Percentiles rank a stretch among this genome's conserved stretches.
These are phyloP conservation scores for Paramecium biaurelia DNA, from an alignment of 73 alveolate genomes.

Conservation along the genomic window DNA sequence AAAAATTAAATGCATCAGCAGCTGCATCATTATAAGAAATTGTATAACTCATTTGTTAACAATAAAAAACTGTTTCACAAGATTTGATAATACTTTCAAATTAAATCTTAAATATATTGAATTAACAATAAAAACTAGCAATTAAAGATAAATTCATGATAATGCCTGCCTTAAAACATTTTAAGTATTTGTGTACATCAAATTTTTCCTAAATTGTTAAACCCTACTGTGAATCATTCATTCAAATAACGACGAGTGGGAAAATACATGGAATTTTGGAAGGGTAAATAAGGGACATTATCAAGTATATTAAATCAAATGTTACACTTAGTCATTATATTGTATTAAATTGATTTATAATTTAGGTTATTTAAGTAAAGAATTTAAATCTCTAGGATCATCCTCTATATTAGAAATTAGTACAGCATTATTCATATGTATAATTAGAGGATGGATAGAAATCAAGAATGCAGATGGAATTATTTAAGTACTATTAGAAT, in stretches of 20 bases:
- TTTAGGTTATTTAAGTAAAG: not conserved
- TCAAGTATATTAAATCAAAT: not conserved
- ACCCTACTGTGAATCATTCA: not conserved
- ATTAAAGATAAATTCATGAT: not conserved
- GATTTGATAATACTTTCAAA: not conserved
- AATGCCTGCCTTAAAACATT: constrained; percentile 42
- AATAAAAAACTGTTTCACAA: not conserved
- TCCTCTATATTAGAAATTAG: not conserved
- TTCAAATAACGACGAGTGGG: not conserved
- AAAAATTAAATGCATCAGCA: not conserved
- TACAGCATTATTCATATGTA: not conserved
- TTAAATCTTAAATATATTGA: not conserved
- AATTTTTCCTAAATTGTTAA: not conserved
- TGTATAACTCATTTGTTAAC: not conserved
- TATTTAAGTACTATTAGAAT: not conserved
- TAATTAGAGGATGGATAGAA: not conserved
- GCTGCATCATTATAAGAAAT: not conserved
- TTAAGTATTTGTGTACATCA: not conserved
- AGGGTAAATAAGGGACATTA: constrained; percentile 14
- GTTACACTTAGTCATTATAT: not conserved
- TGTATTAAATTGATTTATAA: not conserved
- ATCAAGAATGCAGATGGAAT: not conserved
- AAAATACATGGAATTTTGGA: not conserved
- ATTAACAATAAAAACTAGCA: not conserved
- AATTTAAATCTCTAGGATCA: not conserved